Evolutionary conservation across 306 rosid genomes (phyloP).

Genomic region (Cucumis hystrix): DNA sequence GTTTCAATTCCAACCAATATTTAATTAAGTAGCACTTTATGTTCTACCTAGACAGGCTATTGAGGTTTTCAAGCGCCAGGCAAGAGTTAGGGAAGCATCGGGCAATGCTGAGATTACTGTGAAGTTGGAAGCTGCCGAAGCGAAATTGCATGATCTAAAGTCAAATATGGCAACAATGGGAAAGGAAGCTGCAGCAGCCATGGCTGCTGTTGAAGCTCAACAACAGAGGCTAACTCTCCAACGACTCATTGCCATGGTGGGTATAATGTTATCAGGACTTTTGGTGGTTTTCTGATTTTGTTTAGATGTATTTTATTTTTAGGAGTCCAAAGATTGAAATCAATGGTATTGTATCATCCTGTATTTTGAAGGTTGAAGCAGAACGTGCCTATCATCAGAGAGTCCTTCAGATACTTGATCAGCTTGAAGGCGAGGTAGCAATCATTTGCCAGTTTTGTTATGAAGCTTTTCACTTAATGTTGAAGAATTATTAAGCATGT

Average conservation of each 20-base stretch:
- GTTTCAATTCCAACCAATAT: neutral
- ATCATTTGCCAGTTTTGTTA: neutral
- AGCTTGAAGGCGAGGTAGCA: slow-evolving; percentile 88
- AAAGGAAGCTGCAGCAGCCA: slow-evolving; percentile 95
- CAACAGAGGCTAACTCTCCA: slow-evolving; percentile 96
- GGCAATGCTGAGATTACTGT: slow-evolving; percentile 56
- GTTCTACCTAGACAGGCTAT: slow-evolving; percentile 87
- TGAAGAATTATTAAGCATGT: neutral
- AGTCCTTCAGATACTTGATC: slow-evolving; percentile 76
- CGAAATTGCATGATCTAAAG: slow-evolving; percentile 77
- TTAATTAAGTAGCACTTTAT: neutral
- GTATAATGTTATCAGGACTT: slow-evolving; percentile 3
- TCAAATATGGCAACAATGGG: slow-evolving; percentile 80
- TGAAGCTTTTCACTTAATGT: neutral
- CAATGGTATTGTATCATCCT: slow-evolving; percentile 8
- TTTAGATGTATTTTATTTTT: neutral
- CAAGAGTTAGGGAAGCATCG: slow-evolving; percentile 69
- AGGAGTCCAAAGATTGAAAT: neutral
- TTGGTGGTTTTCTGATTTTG: neutral
- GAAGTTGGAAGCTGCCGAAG: slow-evolving; percentile 85
- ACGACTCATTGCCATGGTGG: slow-evolving; percentile 87
- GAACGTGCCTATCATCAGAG: slow-evolving; percentile 84
- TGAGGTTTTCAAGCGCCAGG: slow-evolving; percentile 87
- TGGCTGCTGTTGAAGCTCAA: slow-evolving; percentile 98
- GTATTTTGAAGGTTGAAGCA: slow-evolving; percentile 65